Percentiles rank a stretch among this genome's conserved stretches.
Conservation (phyloP, 495 filamentous ascomycete genomes). For the Hypomontagnella submonticulosa region DNA sequence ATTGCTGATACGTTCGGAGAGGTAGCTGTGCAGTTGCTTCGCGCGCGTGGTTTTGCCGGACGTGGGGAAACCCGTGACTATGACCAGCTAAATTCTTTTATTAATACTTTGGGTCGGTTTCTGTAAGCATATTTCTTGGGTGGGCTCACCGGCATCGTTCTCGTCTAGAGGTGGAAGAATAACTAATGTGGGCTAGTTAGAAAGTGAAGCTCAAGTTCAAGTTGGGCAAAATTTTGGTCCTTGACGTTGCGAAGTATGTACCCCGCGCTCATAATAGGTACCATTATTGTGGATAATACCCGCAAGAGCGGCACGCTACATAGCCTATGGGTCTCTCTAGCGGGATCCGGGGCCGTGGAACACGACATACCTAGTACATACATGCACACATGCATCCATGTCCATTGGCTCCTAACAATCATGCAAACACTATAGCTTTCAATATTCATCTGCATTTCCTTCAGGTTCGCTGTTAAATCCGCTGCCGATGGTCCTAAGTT, state of each 20-base stretch:
- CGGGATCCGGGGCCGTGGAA: conserved; percentile 13
- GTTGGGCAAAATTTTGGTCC: conserved; percentile 26
- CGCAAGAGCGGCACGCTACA: conserved; percentile 10
- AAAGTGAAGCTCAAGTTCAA: neutral
- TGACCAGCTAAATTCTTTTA: conserved; percentile 75
- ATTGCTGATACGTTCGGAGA: conserved; percentile 65
- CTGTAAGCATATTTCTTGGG: too few relatives aligned
- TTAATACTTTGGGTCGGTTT: too few relatives aligned
- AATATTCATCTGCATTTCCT: too few relatives aligned
- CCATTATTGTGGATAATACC: neutral
- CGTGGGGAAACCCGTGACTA: conserved; percentile 90
- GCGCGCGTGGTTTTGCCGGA: conserved; percentile 94
- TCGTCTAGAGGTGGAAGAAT: neutral
- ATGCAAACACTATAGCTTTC: too few relatives aligned
- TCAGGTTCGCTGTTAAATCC: too few relatives aligned
- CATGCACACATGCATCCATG: neutral
- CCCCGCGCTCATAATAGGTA: conserved; percentile 15
- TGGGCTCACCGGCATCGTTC: conserved; percentile 30
- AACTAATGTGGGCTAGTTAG: neutral
- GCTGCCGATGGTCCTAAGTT: too few relatives aligned
- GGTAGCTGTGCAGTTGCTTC: conserved; percentile 75
- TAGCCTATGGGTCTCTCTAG: too few relatives aligned
- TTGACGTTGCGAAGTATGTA: conserved; percentile 20
- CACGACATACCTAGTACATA: neutral
- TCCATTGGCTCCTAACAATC: too few relatives aligned